Conservation (phyloP, 768 basidiomycete species). For the Mycena indigotica region DNA sequence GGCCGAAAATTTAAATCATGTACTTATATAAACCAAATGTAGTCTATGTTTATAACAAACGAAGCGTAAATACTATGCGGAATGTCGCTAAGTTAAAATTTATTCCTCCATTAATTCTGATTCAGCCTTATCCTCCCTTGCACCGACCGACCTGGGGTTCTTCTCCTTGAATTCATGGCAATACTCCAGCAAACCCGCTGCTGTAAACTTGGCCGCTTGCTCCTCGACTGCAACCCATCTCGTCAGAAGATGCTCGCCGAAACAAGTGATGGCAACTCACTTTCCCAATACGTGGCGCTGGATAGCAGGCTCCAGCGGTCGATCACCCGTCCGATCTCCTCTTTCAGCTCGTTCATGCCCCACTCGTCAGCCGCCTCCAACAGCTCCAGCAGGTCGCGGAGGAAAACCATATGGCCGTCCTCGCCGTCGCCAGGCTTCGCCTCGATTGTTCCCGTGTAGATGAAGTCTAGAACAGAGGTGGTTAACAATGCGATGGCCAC, state of each 20-base stretch:
- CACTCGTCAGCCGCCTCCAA: slow-evolving; percentile 19
- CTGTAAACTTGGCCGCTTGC: slow-evolving; percentile 8
- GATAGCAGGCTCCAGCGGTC: slow-evolving; percentile 16
- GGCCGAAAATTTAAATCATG: no score
- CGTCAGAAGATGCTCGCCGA: no score
- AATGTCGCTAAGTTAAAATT: no score
- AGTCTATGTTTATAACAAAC: no score
- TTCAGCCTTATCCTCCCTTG: neutral
- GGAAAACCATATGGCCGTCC: slow-evolving; percentile 14
- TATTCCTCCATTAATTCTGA: neutral
- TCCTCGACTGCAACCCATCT: slow-evolving; percentile 2
- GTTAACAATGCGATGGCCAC: neutral
- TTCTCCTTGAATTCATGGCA: slow-evolving; percentile 15
- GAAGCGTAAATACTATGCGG: no score
- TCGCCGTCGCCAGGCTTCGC: neutral
- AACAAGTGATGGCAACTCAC: slow-evolving; percentile 6
- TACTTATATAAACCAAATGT: no score
- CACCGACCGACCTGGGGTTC: slow-evolving; percentile 12
- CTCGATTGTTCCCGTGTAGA: slow-evolving; percentile 22
- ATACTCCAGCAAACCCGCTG: slow-evolving; percentile 14
- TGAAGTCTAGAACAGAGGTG: slow-evolving; percentile 11
- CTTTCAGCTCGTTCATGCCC: slow-evolving; percentile 22
- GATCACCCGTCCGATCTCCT: slow-evolving; percentile 21
- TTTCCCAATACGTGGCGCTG: slow-evolving; percentile 17
- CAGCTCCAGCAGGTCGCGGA: slow-evolving; percentile 22